phyloP scores from a whole-genome alignment of 345 rosid species.

The Eutrema japonicum region DNA sequence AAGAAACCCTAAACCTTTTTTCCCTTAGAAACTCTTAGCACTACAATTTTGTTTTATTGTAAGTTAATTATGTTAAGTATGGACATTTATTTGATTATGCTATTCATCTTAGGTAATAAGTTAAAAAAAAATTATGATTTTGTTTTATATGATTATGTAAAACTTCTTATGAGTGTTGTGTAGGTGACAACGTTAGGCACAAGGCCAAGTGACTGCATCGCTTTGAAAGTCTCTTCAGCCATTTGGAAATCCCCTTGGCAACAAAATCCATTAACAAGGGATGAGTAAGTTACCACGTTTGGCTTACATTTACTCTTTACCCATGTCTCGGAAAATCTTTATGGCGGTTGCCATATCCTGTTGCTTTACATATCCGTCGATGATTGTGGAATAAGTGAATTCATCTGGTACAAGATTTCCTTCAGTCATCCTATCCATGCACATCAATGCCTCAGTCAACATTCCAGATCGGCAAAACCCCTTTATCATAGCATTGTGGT shows the following conservation, averaged over 20 bases:
- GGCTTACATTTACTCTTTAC: slow-evolving; percentile 66
- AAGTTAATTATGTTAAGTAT: too few species aligned
- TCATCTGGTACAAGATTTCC: slow-evolving; percentile 60
- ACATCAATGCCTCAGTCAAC: slow-evolving; percentile 66
- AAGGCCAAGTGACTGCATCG: slow-evolving; percentile 61
- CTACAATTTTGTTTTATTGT: too few species aligned
- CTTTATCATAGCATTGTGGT: slow-evolving; percentile 81
- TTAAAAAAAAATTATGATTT: too few species aligned
- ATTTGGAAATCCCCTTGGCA: slow-evolving; percentile 51
- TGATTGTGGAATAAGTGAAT: slow-evolving; percentile 79
- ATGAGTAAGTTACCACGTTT: slow-evolving; percentile 76
- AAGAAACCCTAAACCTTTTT: too few species aligned
- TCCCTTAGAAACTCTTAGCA: too few species aligned
- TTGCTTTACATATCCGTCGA: slow-evolving; percentile 81
- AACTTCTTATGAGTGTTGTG: slow-evolving; percentile 67
- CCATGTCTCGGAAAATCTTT: slow-evolving; percentile 62
- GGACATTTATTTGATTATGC: too few species aligned
- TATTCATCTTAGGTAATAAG: too few species aligned
- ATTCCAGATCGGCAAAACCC: slow-evolving; percentile 80
- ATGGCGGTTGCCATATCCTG: slow-evolving; percentile 63
- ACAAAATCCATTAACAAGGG: slow-evolving; percentile 77
- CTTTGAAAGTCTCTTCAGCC: slow-evolving; percentile 67
- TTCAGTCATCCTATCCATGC: slow-evolving; percentile 58
- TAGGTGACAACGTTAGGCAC: slow-evolving; percentile 83
- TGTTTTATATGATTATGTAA: too few species aligned